Conservation (phyloP, 2,329 filamentous ascomycete species). For the Cordyceps farinosa region DNA sequence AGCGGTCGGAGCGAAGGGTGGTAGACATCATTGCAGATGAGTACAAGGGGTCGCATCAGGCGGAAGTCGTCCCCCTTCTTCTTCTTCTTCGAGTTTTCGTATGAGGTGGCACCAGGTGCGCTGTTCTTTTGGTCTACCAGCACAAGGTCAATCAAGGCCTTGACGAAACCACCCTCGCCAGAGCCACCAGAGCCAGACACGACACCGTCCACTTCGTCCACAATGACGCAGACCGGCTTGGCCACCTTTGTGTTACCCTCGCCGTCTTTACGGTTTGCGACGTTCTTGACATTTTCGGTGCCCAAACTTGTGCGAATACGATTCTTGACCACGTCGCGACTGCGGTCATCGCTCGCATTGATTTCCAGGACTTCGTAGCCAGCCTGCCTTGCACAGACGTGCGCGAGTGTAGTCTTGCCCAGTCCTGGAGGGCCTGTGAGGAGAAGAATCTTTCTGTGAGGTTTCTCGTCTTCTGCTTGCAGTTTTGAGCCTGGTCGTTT, state of each 20-base stretch:
- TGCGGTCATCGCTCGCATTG: conserved; percentile 95
- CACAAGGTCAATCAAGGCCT: conserved; percentile 87
- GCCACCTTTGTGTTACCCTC: conserved; percentile 63
- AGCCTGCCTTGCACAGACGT: conserved; percentile 91
- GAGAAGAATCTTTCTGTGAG: conserved; percentile 82
- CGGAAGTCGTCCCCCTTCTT: conserved; percentile 84
- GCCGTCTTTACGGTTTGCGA: conserved; percentile 58
- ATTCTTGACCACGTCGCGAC: conserved; percentile 82
- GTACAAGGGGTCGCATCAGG: conserved; percentile 79
- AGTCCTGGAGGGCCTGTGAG: conserved; percentile 88
- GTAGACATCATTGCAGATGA: conserved; percentile 98
- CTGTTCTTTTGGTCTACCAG: conserved; percentile 78
- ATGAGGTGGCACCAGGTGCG: conserved; percentile 28
- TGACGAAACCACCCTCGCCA: conserved; percentile 92
- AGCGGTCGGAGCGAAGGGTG: conserved; percentile 83
- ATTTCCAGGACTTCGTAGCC: conserved; percentile 97
- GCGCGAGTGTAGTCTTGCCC: conserved; percentile 92
- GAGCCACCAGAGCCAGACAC: conserved; percentile 72
- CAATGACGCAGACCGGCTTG: conserved; percentile 85
- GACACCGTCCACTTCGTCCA: conserved; percentile 95
- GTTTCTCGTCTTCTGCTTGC: conserved; percentile 63
- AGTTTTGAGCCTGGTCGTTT: conserved; percentile 42
- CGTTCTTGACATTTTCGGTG: conserved; percentile 86
- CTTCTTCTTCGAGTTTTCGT: conserved; percentile 42
- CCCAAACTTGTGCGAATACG: conserved; percentile 87